Evolutionary conservation across 2,329 filamentous ascomycete species (phyloP).

Genomic region (Exserohilum turcica): DNA sequence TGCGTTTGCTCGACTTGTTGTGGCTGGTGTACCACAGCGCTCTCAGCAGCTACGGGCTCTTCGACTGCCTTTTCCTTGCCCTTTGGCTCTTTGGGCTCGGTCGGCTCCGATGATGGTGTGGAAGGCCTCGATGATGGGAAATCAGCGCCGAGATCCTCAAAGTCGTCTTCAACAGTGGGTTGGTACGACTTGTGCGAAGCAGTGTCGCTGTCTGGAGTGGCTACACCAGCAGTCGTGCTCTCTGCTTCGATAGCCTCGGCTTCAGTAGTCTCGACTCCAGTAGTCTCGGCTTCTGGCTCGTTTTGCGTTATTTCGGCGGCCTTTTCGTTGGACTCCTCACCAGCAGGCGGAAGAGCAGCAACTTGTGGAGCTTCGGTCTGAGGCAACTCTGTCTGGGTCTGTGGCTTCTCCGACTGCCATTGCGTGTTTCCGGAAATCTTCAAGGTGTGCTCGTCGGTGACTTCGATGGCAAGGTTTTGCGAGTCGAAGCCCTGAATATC

Average conservation of each 20-base stretch:
- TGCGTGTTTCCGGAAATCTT: constrained; percentile 41
- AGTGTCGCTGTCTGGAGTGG: constrained; percentile 35
- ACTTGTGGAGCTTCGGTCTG: constrained; percentile 15
- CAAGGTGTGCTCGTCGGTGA: constrained; percentile 42
- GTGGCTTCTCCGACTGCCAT: constrained; percentile 23
- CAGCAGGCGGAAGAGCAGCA: background rate
- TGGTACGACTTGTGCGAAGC: constrained; percentile 43
- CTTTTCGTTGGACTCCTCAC: background rate
- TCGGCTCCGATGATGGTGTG: background rate
- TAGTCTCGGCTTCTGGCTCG: constrained; percentile 14
- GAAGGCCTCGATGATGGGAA: constrained; percentile 30
- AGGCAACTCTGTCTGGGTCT: constrained; percentile 13
- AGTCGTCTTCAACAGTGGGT: constrained; percentile 45
- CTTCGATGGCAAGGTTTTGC: constrained; percentile 44
- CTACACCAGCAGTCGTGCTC: constrained; percentile 15
- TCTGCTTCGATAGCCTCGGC: constrained; percentile 12
- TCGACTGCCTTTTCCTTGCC: constrained; percentile 40
- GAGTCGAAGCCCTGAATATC: constrained; percentile 42
- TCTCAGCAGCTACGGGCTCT: constrained; percentile 14
- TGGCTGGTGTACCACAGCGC: constrained; percentile 24
- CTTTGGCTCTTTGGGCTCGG: constrained; percentile 28
- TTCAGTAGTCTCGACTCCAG: constrained; percentile 11
- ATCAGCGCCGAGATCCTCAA: constrained; percentile 43
- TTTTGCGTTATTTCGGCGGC: background rate
- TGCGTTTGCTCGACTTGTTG: constrained; percentile 20